A percentile compares a stretch with the other conserved stretches of the same genome.
Conservation (phyloP, 371 early-diverging fungal genomes). For the Zancudomyces culisetae region DNA sequence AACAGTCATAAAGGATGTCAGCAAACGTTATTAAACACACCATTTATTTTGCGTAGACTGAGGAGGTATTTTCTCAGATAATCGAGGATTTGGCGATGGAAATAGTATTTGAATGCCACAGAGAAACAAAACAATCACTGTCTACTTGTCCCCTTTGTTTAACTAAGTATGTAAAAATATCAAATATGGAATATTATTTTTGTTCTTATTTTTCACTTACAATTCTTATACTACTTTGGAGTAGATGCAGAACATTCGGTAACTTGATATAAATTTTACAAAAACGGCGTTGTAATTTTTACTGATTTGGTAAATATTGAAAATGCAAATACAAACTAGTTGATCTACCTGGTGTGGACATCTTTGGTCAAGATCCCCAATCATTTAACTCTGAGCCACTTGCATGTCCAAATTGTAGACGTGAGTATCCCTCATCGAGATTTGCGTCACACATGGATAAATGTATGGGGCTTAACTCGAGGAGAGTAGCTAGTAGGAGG, state of each 20-base stretch:
- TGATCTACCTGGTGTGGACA: slow-evolving; percentile 34
- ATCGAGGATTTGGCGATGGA: slow-evolving; percentile 17
- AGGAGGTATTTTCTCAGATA: slow-evolving; percentile 17
- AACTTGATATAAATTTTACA: background rate
- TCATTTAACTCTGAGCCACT: slow-evolving; percentile 16
- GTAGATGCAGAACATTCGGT: slow-evolving; percentile 3
- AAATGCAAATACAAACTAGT: background rate
- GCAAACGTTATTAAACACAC: background rate
- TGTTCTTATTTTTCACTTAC: background rate
- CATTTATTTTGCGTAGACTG: background rate
- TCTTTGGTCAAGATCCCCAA: slow-evolving; percentile 45
- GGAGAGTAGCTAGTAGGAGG: slow-evolving; percentile 25
- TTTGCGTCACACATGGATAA: slow-evolving; percentile 79
- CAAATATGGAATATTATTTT: background rate
- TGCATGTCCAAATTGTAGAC: slow-evolving; percentile 57
- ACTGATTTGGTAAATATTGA: background rate
- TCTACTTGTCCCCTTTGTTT: slow-evolving; percentile 13
- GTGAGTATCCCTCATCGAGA: slow-evolving; percentile 50
- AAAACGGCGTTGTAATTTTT: background rate
- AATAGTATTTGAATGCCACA: slow-evolving; percentile 17
- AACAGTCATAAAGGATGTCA: background rate
- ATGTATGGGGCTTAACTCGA: slow-evolving; percentile 64
- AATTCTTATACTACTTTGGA: background rate
- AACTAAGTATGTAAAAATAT: slow-evolving; percentile 10
- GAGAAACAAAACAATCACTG: slow-evolving; percentile 10